Evolutionary conservation across 768 basidiomycete genomes (phyloP), one percentile per base, ranked within the genome.

Genomic region (Phylloporus scabripes): DNA sequence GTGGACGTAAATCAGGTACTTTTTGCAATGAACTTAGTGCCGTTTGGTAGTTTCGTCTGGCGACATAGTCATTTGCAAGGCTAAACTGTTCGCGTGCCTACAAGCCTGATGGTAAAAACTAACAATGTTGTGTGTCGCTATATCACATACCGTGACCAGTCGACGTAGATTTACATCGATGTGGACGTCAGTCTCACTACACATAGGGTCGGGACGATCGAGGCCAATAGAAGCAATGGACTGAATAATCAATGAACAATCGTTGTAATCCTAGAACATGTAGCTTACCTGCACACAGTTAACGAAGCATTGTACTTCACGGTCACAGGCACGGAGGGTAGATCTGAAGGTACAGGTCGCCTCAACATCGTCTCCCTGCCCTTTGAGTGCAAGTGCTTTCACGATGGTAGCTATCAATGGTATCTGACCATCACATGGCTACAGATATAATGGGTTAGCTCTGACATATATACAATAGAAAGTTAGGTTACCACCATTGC

Each of bases 11-110:
- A 38, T 53, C 36, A 8, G 40, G 40, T 24, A 53, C 8, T 14
- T 2, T 14, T 12, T 32, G 23, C 29, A 55, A 38, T 18, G 23
- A 26, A 21, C 14, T 15, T 5, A 45, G 3, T 17, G 17, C 50
- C 31, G 18, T n/a, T 5, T n/a, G 1, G 7, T 29, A 39, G 8
- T 42, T 45, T 7, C 24, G 1, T 17, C 7, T 12, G 7, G 5
- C 2, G 20, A 38, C 31, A n/a, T 28, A 2, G 36, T 18, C 17
- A 7, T 38, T 9, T 24, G 48, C 48, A 7, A 31, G 44, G 23
- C 33, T 21, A 26, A 39, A 26, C 23, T n/a, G 7, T n/a, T 17
- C 34, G 26, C 26, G 24, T 23, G 54, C 51, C 54, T 55, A 10
- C 11, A 38, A n/a, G 15, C 11, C 17, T 4, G 39, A 17, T 5